Conservation (phyloP, 768 basidiomycete species). For the Saitozyma podzolica region DNA sequence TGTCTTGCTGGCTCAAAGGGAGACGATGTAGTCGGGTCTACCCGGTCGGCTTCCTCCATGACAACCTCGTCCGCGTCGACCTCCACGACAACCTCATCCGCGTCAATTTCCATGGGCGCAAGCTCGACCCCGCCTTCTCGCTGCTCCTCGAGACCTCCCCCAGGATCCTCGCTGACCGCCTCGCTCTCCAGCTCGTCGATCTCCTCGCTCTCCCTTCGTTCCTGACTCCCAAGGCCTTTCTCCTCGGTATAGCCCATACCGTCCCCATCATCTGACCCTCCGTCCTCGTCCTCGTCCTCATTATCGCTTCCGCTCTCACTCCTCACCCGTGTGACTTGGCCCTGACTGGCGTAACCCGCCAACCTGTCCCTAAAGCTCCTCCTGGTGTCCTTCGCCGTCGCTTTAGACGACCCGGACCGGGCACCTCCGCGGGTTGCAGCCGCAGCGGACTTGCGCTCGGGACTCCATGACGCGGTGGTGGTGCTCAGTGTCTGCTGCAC, state of each 20-base stretch:
- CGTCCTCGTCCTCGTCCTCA: slow-evolving; percentile 4
- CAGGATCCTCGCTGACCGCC: background rate
- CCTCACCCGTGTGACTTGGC: slow-evolving; percentile 4
- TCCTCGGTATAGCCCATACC: slow-evolving; percentile 5
- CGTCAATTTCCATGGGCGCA: background rate
- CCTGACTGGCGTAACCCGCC: slow-evolving; percentile 61
- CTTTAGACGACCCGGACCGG: slow-evolving; percentile 3
- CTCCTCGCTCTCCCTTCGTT: slow-evolving; percentile 2
- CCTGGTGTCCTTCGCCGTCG: slow-evolving; percentile 37
- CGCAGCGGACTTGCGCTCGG: slow-evolving; percentile 14
- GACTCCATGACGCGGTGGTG: slow-evolving; percentile 58
- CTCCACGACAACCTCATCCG: slow-evolving; percentile 1
- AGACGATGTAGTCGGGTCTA: no score
- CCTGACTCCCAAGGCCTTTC: slow-evolving; percentile 5
- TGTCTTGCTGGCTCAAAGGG: no score
- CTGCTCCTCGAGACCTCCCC: background rate
- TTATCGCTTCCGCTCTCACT: slow-evolving; percentile 4
- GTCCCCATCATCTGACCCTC: slow-evolving; percentile 6
- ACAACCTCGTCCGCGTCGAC: slow-evolving; percentile 2
- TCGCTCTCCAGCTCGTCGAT: slow-evolving; percentile 4
- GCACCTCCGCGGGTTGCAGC: background rate
- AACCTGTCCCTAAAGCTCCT: slow-evolving; percentile 57
- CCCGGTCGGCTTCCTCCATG: background rate
- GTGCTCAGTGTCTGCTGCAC: slow-evolving; percentile 49
- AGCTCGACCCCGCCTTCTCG: background rate